phyloP scores from a whole-genome alignment of 495 filamentous ascomycete species.

The Jackrogersella multiformis region DNA sequence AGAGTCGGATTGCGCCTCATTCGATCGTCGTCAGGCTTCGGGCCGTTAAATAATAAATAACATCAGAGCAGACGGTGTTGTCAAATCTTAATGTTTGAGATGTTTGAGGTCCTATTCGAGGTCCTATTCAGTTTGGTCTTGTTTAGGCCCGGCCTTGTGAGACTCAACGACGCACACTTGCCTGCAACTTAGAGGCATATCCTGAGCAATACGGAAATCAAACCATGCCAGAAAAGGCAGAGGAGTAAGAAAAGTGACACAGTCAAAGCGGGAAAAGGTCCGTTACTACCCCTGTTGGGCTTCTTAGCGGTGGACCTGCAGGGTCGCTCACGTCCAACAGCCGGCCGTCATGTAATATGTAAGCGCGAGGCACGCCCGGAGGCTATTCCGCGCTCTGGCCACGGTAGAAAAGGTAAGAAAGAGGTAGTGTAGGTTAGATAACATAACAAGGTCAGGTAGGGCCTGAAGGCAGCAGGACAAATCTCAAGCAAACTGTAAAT shows the following conservation, averaged over 20 bases:
- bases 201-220: conserved; percentile 24
- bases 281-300: conserved; percentile 23
- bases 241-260: conserved; percentile 24
- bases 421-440: too few relatives aligned
- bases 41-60: conserved; percentile 13
- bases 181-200: conserved; percentile 19
- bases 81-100: background rate
- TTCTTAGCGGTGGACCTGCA: conserved; percentile 27
- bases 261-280: conserved; percentile 42
- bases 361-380: conserved; percentile 35
- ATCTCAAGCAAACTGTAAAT: conserved; percentile 18
- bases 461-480: conserved; percentile 12
- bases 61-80: background rate
- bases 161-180: conserved; percentile 16
- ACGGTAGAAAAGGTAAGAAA: background rate
- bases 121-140: conserved; percentile 4
- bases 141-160: conserved; percentile 10
- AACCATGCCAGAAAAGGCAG: conserved; percentile 23
- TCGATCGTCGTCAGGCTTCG: conserved; percentile 14
- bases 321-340: conserved; percentile 32
- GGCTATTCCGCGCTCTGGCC: conserved; percentile 20
- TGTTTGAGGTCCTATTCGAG: too few relatives aligned
- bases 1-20: conserved; percentile 6
- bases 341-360: conserved; percentile 31
- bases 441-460: background rate